Conservation (phyloP, 106 monocot genomes). For the Dioscorea zingiberensis region DNA sequence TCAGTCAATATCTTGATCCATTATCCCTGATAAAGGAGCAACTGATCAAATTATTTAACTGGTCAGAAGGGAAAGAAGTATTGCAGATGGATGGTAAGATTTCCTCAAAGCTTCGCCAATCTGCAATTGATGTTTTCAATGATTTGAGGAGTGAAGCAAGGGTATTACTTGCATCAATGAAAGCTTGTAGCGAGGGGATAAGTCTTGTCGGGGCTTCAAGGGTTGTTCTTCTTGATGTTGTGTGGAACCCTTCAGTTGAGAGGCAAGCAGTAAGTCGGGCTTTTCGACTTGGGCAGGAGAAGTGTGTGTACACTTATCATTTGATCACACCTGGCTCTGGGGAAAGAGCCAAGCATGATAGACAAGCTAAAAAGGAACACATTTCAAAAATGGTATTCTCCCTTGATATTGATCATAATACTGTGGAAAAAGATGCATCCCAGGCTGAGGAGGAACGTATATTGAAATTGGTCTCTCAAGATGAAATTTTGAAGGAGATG, state of each 20-base stretch:
- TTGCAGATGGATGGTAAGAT: conserved; percentile 50
- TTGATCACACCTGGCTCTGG: conserved; percentile 46
- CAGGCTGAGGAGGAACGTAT: conserved; percentile 20
- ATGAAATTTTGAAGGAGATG: conserved; percentile 65
- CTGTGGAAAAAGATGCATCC: conserved; percentile 11
- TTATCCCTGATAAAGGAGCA: conserved; percentile 46
- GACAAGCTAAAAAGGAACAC: conserved; percentile 44
- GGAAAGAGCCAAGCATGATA: conserved; percentile 51
- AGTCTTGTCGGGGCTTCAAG: conserved; percentile 67
- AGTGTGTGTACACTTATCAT: conserved; percentile 62
- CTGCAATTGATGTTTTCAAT: conserved; percentile 54
- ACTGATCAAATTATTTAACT: conserved; percentile 32
- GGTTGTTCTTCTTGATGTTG: conserved; percentile 68
- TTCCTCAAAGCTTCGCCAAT: conserved; percentile 19
- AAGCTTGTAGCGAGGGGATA: conserved; percentile 78
- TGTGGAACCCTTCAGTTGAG: conserved; percentile 77
- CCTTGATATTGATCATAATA: conserved; percentile 13
- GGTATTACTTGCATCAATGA: conserved; percentile 73
- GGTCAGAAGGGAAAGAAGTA: conserved; percentile 53
- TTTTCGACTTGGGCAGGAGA: conserved; percentile 59
- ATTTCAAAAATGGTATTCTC: conserved; percentile 67
- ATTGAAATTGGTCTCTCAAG: conserved; percentile 35
- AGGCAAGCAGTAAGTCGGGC: conserved; percentile 75
- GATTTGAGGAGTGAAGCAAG: conserved; percentile 33
- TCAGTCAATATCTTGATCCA: conserved; percentile 65